phyloP scores from a whole-genome alignment of 2,329 filamentous ascomycete genomes.

The Fusarium neocosmosporiellum region DNA sequence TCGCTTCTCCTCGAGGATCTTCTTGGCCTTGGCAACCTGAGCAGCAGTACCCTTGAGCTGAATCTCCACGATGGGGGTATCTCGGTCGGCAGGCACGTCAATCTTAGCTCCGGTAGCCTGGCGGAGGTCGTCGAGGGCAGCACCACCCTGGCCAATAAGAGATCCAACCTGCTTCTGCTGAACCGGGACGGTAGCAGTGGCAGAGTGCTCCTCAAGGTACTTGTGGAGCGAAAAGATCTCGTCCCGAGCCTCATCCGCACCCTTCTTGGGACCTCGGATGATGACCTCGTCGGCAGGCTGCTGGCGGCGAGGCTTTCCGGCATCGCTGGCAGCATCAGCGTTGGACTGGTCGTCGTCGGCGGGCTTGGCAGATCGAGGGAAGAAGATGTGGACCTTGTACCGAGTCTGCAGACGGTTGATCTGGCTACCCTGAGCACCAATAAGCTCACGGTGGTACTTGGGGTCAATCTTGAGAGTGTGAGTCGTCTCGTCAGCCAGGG shows the following conservation, averaged over 20 bases:
- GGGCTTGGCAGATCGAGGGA: conserved; percentile 76
- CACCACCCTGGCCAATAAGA: conserved; percentile 89
- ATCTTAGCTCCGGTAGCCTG: conserved; percentile 88
- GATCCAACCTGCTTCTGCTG: conserved; percentile 94
- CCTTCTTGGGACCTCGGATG: conserved; percentile 90
- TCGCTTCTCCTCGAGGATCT: conserved; percentile 86
- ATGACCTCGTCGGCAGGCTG: conserved; percentile 90
- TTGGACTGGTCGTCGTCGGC: conserved; percentile 76
- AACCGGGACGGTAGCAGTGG: conserved; percentile 82
- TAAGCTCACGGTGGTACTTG: conserved; percentile 93
- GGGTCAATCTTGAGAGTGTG: conserved; percentile 90
- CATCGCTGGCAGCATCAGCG: conserved; percentile 76
- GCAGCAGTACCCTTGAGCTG: conserved; percentile 92
- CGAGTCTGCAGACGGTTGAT: conserved; percentile 93
- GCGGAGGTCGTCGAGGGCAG: conserved; percentile 90
- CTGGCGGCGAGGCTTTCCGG: conserved; percentile 72
- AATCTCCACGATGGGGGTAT: conserved; percentile 83
- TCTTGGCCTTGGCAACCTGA: conserved; percentile 91
- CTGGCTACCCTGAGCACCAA: conserved; percentile 86
- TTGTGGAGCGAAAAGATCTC: conserved; percentile 91
- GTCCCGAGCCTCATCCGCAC: conserved; percentile 90
- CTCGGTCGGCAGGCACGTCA: conserved; percentile 86
- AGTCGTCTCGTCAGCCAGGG: conserved; percentile 90
- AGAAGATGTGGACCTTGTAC: conserved; percentile 95
- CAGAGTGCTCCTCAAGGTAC: conserved; percentile 89